Evolutionary conservation across 371 early-diverging fungal genomes (phyloP).

Genomic region (Saksenaea oblongispora): DNA sequence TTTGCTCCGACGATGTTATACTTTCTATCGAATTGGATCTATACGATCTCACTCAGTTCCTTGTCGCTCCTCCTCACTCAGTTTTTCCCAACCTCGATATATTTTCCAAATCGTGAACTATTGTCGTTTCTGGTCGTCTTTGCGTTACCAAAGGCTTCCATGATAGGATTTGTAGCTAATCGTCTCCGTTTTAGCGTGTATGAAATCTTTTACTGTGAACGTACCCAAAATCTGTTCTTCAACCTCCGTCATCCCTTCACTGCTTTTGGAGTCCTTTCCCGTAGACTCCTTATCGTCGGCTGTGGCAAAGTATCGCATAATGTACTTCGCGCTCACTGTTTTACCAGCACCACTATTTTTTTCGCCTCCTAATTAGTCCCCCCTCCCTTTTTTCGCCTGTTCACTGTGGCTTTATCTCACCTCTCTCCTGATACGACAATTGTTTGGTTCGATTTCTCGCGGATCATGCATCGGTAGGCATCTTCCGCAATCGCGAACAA

Average conservation of each 20-base stretch:
- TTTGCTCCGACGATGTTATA: conserved; percentile 92
- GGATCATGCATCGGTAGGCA: conserved; percentile 95
- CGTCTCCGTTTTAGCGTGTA: background rate
- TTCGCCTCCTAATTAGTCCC: background rate
- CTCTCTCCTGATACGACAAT: conserved; percentile 99
- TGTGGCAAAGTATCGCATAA: conserved; percentile 97
- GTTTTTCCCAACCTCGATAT: conserved; percentile 72
- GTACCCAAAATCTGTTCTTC: conserved; percentile 78
- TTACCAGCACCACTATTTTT: conserved; percentile 87
- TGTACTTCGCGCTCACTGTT: conserved; percentile 94
- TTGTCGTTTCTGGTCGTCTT: conserved; percentile 99
- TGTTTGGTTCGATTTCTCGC: conserved; percentile 92
- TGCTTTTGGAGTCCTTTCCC: conserved; percentile 32
- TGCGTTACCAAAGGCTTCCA: conserved; percentile 99
- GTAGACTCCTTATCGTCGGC: conserved; percentile 71
- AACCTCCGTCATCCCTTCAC: conserved; percentile 68
- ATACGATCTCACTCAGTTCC: background rate
- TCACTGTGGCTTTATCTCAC: conserved; percentile 23
- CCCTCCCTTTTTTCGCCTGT: background rate
- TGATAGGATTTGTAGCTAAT: conserved; percentile 94
- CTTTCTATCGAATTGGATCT: conserved; percentile 79
- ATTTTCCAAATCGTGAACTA: conserved; percentile 99
- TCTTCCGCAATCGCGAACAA: conserved; percentile 98
- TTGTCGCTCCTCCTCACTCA: background rate
- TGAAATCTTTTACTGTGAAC: background rate